Evolutionary conservation across 2,329 filamentous ascomycete species (phyloP), one percentile per base, ranked within the genome.

Genomic region (Penicillium sp.): DNA sequence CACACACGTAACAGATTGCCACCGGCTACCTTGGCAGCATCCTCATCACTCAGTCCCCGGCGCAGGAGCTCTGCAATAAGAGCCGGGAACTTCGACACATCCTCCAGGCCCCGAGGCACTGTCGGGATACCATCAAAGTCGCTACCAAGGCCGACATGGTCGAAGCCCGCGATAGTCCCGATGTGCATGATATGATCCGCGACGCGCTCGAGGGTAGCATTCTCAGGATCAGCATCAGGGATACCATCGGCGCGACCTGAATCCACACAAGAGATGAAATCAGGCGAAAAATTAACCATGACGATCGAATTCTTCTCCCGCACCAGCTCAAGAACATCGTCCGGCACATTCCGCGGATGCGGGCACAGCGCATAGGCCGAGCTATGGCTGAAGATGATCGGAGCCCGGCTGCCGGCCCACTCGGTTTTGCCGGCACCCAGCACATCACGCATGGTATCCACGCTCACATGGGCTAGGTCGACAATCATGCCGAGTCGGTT

Each of bases 311-410:
- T 84, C 2, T 83, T 85, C 66, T 84, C 73, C 72, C 90, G 90
- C 37, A 97, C 90, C 1, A 95, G 79, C 39, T 88, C 77, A 8
- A 98, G 79, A 14, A 96, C 86, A 55, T 93, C 84, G 62, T 98
- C 92, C 1, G 90, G 90, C 8, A 96, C 93, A 66, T 98, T 98
- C 33, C 93, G 85, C 10, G 92, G 91, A 74, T 97, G 92, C 8
- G 90, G 90, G 70, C 92, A 97, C 22, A 97, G 70, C 1, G 85
- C 82, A 66, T 90, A 88, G 1, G 89, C 90, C 5, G 90, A 93
- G 65, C 90, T 95, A 72, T 98, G 93, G 56, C 88, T 91, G 80
- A 91, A 97, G 56, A 97, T 95, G 5, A 95, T 83, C 0, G 93
- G 93, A 0, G 93, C 92, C 55, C 82, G 78, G 69, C 89, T 93